Percentiles rank a stretch among this genome's conserved stretches.
Conservation (phyloP, 495 filamentous ascomycete species). For the Saxophila tyrrhenica region DNA sequence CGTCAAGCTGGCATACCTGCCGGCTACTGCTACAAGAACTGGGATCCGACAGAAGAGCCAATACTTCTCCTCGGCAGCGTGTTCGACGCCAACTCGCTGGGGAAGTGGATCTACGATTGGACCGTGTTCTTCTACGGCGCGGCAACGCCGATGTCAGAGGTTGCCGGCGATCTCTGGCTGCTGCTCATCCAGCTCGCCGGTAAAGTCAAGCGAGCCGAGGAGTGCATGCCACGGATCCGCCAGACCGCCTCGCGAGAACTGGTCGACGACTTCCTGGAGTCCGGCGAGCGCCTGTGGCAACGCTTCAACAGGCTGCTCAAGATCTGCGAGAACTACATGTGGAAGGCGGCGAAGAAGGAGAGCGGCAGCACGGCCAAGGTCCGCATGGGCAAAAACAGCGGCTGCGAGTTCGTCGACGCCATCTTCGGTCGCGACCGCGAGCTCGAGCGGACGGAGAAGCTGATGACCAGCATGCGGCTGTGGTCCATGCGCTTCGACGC, state of each 20-base stretch:
- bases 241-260: slow-evolving; percentile 62
- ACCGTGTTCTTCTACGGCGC: slow-evolving; percentile 86
- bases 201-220: slow-evolving; percentile 86
- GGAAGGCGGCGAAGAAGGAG: slow-evolving; percentile 58
- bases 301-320: slow-evolving; percentile 82
- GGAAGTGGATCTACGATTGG: slow-evolving; percentile 99
- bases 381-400: slow-evolving; percentile 83
- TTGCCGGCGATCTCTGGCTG: slow-evolving; percentile 92
- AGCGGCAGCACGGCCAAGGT: slow-evolving; percentile 46
- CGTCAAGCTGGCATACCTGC: slow-evolving; percentile 68
- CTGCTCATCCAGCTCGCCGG: slow-evolving; percentile 90
- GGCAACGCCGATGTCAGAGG: slow-evolving; percentile 75
- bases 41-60: slow-evolving; percentile 88
- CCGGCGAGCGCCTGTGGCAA: slow-evolving; percentile 75
- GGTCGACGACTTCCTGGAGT: slow-evolving; percentile 83
- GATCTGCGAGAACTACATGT: slow-evolving; percentile 88
- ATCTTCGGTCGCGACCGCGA: slow-evolving; percentile 91
- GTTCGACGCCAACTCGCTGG: slow-evolving; percentile 93
- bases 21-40: slow-evolving; percentile 96
- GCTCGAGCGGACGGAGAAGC: slow-evolving; percentile 82
- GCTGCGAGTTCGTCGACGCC: slow-evolving; percentile 91
- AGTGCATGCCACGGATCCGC: slow-evolving; percentile 64
- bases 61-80: slow-evolving; percentile 91
- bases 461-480: slow-evolving; percentile 84
- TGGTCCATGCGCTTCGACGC: slow-evolving; percentile 95